Evolutionary conservation across 2,329 filamentous ascomycete genomes (phyloP).

Genomic region (Aciculosporium take): DNA sequence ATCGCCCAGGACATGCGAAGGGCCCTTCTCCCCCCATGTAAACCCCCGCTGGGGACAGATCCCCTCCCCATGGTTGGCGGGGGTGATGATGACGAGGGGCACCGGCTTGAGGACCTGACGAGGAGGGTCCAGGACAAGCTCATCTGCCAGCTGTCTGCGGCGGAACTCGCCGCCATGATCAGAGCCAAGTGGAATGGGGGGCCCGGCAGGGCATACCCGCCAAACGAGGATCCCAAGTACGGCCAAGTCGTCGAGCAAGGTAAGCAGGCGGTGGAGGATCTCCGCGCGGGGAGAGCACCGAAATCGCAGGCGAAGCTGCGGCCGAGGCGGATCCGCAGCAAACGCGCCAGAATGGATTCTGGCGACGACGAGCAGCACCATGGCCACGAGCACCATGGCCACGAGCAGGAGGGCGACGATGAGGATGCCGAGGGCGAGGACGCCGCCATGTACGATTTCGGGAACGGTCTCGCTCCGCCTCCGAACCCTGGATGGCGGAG

Average conservation of each 20-base stretch:
- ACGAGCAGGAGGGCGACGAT: not conserved
- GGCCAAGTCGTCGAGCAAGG: not conserved
- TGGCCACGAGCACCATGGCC: not conserved
- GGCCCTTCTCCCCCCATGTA: not conserved
- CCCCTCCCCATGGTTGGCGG: not conserved
- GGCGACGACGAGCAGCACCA: too few species aligned
- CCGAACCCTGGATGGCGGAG: too few species aligned
- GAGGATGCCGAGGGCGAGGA: too few species aligned
- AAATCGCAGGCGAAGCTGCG: not conserved
- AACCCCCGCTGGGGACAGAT: constrained; percentile 1
- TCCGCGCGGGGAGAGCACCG: not conserved
- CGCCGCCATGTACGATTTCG: too few species aligned
- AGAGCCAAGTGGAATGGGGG: not conserved
- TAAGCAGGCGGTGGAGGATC: not conserved
- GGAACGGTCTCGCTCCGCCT: too few species aligned
- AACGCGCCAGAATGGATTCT: too few species aligned
- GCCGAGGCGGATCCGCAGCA: not conserved
- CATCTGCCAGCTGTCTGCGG: not conserved
- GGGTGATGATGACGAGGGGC: too few species aligned
- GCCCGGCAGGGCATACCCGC: not conserved
- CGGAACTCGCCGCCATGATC: not conserved
- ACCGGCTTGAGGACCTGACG: not conserved
- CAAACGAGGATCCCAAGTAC: constrained; percentile 1
- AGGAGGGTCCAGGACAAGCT: constrained; percentile 1
- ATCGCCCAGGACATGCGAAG: constrained; percentile 2